A percentile compares a stretch with the other conserved stretches of the same genome.
These are phyloP conservation scores for Colletotrichum gigasporum DNA, from an alignment of 2,329 filamentous ascomycete genomes.

Conservation along the genomic window DNA sequence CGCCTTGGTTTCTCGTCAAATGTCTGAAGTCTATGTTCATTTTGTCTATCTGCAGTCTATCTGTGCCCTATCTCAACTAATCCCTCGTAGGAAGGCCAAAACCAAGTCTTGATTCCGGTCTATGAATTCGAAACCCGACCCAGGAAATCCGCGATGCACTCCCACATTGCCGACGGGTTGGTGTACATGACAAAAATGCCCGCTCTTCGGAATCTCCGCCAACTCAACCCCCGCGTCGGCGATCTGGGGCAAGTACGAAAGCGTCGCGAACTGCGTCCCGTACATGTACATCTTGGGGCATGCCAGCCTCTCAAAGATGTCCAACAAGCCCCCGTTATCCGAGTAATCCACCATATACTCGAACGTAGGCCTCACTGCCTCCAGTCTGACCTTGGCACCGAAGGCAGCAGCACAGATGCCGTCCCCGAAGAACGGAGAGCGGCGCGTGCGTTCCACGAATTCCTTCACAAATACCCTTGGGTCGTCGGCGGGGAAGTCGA, in stretches of 20 bases:
- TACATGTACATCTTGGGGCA: slow-evolving; percentile 36
- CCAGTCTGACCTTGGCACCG: slow-evolving; percentile 27
- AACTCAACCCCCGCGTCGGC: slow-evolving; percentile 32
- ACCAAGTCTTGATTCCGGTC: no score
- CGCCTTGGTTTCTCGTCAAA: no score
- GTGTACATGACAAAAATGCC: slow-evolving; percentile 41
- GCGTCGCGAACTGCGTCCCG: slow-evolving; percentile 27
- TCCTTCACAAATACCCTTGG: background rate
- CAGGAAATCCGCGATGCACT: background rate
- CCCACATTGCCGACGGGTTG: slow-evolving; percentile 32
- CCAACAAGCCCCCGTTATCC: slow-evolving; percentile 33
- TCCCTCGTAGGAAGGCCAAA: no score
- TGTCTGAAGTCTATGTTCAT: no score
- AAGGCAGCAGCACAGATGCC: slow-evolving; percentile 33
- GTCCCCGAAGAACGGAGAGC: slow-evolving; percentile 21
- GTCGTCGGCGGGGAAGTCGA: slow-evolving; percentile 14
- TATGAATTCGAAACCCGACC: no score
- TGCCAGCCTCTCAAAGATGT: slow-evolving; percentile 25
- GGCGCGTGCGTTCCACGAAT: slow-evolving; percentile 30
- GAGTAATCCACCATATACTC: slow-evolving; percentile 37
- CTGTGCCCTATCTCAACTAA: no score
- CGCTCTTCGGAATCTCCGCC: slow-evolving; percentile 34
- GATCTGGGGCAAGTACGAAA: slow-evolving; percentile 31
- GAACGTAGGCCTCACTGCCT: slow-evolving; percentile 35
- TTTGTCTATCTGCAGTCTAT: no score